A percentile compares a stretch with the other conserved stretches of the same genome.
Conservation (phyloP, 345 rosid species). For the Toxicodendron radicans region DNA sequence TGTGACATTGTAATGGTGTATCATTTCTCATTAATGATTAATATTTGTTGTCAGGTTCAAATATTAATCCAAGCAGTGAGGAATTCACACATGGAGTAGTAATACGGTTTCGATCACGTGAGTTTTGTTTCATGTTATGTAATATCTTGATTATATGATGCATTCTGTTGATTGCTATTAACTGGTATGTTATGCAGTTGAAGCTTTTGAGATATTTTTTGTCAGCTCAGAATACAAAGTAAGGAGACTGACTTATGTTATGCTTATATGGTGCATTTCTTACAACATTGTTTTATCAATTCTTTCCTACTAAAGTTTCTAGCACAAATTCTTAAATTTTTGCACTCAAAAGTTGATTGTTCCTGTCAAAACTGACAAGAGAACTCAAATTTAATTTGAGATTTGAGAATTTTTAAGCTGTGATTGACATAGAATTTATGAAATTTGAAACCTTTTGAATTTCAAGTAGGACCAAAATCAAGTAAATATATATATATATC, state of each 20-base stretch:
- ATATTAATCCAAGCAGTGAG: conserved; percentile 58
- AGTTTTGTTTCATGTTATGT: conserved; percentile 19
- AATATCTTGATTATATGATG: not conserved
- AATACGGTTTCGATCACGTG: conserved; percentile 74
- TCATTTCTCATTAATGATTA: not conserved
- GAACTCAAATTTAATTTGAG: not conserved
- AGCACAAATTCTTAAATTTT: not conserved
- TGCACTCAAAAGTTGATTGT: not conserved
- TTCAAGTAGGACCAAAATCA: not conserved
- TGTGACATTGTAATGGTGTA: not conserved
- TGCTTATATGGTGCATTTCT: not conserved
- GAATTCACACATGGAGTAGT: conserved; percentile 69
- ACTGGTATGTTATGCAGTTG: conserved; percentile 49
- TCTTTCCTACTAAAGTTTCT: not conserved
- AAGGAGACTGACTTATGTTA: conserved; percentile 27
- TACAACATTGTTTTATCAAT: not conserved
- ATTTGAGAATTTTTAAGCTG: not conserved
- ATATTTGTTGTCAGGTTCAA: conserved; percentile 53
- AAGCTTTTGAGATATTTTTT: conserved; percentile 69
- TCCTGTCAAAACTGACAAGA: not conserved
- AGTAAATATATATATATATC: not conserved
- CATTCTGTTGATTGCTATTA: conserved; percentile 27
- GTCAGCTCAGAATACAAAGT: conserved; percentile 69
- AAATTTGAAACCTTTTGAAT: not conserved
- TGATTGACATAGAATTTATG: not conserved